Base-by-base conservation (phyloP, 176 grass and related monocot genomes). In the Dactylis glomerata region DNA sequence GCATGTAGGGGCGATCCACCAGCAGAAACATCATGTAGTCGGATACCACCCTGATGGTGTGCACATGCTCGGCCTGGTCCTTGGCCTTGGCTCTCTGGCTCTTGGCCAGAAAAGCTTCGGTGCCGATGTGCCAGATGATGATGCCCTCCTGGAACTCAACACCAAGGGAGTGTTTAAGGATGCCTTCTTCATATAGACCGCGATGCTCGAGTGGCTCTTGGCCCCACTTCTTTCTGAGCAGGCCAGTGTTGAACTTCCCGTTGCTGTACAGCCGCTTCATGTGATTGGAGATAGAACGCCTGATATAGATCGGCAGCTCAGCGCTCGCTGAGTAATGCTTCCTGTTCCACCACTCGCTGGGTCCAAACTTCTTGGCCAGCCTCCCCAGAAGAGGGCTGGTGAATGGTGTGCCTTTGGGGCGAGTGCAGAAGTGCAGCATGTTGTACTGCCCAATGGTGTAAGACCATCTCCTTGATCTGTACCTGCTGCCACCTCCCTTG, bases 101-200 rank as follows among this genome's bases (percentile, higher is more conserved):
- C 68, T 28, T 72, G 12, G 68, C 24, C 5, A 72, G 68, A 40
- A 45, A 72, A 0, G 44, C 68, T 1, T 45, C 68, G 23, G 68
- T 72, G 40, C n/a, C 68, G 6, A 72, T 26, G 40, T 72, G 68
- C 68, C 68, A 72, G 38, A 72, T 72, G 68, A 72, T 72, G 40
- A 72, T 72, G 68, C 68, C 68, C 68, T 45, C 68, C 40, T 72
- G 68, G 13, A 72, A 72, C 68, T 72, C 68, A 1, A 72, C 6
- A 23, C 68, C 68, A 6, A 72, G 68, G 38, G 68, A 72, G 23
- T 72, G 5, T 40, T 17, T 72, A 23, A 72, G 68, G 12, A 72
- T 1, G 68, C 68, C 40, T 19, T 36, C 63, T 13, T 0, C 1
- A 13, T 72, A 45, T 1, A 72, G 13, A 0, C 40, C 23, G 1